Conservation (phyloP, 225 moss, liverwort and hornwort species). For the Rhytidiadelphus loreus region DNA sequence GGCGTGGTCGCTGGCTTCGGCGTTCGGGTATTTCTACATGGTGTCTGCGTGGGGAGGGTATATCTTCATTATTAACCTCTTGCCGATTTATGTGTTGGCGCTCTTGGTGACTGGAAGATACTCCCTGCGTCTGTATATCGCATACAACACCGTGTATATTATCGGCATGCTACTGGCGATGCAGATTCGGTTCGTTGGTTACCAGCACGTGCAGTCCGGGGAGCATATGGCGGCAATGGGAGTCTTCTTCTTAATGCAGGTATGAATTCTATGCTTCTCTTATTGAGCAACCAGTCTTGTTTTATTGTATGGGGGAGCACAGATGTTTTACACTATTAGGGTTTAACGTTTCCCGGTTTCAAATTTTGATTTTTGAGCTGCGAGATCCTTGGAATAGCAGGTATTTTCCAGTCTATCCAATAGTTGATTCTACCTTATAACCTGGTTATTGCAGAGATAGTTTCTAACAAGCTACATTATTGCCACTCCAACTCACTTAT, state of each 20-base stretch:
- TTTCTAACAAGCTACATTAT: neutral
- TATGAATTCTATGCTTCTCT: neutral
- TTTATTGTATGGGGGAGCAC: neutral
- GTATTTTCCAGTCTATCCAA: neutral
- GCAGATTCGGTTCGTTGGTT: constrained; percentile 98
- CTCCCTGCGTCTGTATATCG: constrained; percentile 80
- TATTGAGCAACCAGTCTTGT: neutral
- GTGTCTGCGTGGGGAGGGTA: constrained; percentile 99
- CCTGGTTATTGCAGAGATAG: neutral
- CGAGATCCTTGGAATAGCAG: neutral
- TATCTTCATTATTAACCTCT: constrained; percentile 91
- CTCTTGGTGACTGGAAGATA: constrained; percentile 84
- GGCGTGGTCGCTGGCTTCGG: constrained; percentile 85
- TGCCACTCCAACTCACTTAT: neutral
- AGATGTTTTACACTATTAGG: neutral
- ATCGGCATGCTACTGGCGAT: constrained; percentile 92
- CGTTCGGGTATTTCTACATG: constrained; percentile 97
- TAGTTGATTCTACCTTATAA: neutral
- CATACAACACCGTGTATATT: constrained; percentile 85
- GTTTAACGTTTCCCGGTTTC: neutral
- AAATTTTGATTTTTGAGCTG: neutral
- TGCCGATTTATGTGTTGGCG: constrained; percentile 90
- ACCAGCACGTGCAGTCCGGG: constrained; percentile 97
- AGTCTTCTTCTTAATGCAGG: constrained; percentile 94
- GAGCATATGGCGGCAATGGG: constrained; percentile 99